Evolutionary conservation across 1,284 basidiomycete species (phyloP), one percentile per base, ranked within the genome.

Genomic region (Naganishia cerealis): DNA sequence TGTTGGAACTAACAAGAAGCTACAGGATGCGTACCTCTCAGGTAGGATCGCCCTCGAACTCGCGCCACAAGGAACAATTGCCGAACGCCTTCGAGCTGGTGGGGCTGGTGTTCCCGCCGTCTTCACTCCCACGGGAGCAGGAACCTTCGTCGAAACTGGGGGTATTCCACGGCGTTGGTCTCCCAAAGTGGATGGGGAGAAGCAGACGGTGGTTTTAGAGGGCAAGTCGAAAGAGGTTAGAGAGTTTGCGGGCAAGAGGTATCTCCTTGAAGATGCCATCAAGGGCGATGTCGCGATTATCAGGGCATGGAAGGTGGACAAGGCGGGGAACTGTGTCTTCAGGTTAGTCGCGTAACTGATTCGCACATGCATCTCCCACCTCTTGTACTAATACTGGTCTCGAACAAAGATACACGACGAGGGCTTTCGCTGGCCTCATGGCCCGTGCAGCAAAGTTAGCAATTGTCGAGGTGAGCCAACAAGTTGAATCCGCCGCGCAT

Each of bases 41-140:
- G 93, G 93, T 65, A 82, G 90, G 70, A 88, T 95, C 71, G 86
- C 89, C 0, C 82, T 96, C 50, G 93, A 96, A 77, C 87, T 96
- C 40, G 90, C 90, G 54, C 93, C 93, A 2, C 93, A 96, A 81
- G 93, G 83, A 33, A 94, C 92, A 15, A 87, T 99, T 38, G 90
- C 90, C 26, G 95, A 96, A 78, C 88, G 94, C 69, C 85, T 96
- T 70, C 87, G 94, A 38, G 90, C 94, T 5, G 92, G 92, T 69
- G 94, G 91, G 5, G 91, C 93, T 26, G 94, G 94, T 66, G 94
- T 96, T 73, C 95, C 94, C 7, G 94, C 91, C 12, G 94, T 99
- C 84, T 98, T 86, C 82, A 98, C 93, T 5, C 91, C 93, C 4
- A 96, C 94, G 2, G 94, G 94, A 53, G 90, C 90, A n/a, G 77